Conservation (phyloP, 352 stramenopile species). For the Globisporangium alternatum region DNA sequence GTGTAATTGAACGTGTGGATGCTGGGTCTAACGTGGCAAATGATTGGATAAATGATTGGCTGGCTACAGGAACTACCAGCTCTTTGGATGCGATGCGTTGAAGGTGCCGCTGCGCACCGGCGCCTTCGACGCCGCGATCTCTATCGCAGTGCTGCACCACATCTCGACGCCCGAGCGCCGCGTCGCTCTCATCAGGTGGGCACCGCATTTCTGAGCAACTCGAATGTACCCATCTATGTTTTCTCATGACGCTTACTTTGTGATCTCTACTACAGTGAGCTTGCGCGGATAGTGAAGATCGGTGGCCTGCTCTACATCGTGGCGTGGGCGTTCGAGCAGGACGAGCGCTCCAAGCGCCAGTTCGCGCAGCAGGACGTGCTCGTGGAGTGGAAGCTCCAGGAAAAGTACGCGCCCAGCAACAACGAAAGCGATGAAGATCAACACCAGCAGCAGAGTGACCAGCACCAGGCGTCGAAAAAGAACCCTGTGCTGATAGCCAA, state of each 20-base stretch:
- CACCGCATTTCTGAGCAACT: neutral
- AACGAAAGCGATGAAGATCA: slow-evolving; percentile 6
- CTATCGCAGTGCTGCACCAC: slow-evolving; percentile 81
- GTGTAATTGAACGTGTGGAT: neutral
- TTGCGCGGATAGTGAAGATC: slow-evolving; percentile 60
- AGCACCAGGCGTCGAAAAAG: neutral
- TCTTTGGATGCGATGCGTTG: slow-evolving; percentile 74
- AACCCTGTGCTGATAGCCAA: neutral
- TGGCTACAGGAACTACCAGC: slow-evolving; percentile 37
- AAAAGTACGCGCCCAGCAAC: slow-evolving; percentile 52
- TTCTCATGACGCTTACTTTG: neutral
- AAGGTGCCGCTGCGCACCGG: slow-evolving; percentile 53
- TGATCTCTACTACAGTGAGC: slow-evolving; percentile 38
- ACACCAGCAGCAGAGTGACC: neutral
- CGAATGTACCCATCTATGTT: neutral
- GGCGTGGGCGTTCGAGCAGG: slow-evolving; percentile 83
- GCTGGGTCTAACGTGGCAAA: neutral
- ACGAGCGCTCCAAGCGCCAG: slow-evolving; percentile 66
- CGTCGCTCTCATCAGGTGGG: slow-evolving; percentile 60
- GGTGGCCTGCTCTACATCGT: slow-evolving; percentile 62
- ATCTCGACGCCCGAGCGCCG: slow-evolving; percentile 75
- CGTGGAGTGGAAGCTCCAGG: slow-evolving; percentile 85
- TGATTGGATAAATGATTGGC: neutral
- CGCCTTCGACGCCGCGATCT: slow-evolving; percentile 76
- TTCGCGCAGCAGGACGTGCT: slow-evolving; percentile 82